Base-by-base conservation (phyloP, 2,329 filamentous ascomycete species). In the Colletotrichum eleusines region DNA sequence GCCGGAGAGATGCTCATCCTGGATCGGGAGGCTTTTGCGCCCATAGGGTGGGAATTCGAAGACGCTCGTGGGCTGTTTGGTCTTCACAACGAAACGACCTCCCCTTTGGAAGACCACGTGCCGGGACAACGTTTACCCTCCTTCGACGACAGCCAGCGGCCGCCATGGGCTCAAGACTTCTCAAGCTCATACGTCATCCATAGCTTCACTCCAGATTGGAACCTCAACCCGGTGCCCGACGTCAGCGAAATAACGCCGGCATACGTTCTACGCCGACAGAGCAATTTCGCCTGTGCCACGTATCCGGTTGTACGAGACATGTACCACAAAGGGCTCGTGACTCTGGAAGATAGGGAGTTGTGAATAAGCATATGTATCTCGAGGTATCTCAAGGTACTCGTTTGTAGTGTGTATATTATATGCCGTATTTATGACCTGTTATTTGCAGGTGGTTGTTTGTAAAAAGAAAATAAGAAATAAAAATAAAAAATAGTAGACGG, bases 1-100 rank as follows among this genome's bases (percentile, higher is more conserved):
- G 68, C 76, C 8, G 74, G 76, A 26, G 73, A 77, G 66, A 66
- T 76, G 63, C 74, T 78, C 40, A 74, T 76, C 42, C 57, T 78
- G 69, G 73, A 75, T 18, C 74, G 67, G 12, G 61, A 73, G 42
- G 76, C 76, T 16, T 75, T 77, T 57, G 75, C 73, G 26, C 77
- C 75, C 16, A 67, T 73, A 7, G 70, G 75, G 33, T 77, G 76
- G 74, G 28, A 26, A 7, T 33, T 38, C 6, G 20, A 69, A 1
- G 62, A 75, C 28, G 66, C 44, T 18, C 53, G 65, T 3, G 40
- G 51, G n/a, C 63, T 77, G n/a, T 75, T 73, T 46, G 50, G 61
- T 8, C 23, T 66, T 2, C 75, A 76, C 53, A 66, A 68, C 53
- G 72, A 73, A n/a, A 35, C 42, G 8, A 55, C 55, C 28, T 61